Conservation (phyloP, 495 filamentous ascomycete species). For the Trichoderma reesei region DNA sequence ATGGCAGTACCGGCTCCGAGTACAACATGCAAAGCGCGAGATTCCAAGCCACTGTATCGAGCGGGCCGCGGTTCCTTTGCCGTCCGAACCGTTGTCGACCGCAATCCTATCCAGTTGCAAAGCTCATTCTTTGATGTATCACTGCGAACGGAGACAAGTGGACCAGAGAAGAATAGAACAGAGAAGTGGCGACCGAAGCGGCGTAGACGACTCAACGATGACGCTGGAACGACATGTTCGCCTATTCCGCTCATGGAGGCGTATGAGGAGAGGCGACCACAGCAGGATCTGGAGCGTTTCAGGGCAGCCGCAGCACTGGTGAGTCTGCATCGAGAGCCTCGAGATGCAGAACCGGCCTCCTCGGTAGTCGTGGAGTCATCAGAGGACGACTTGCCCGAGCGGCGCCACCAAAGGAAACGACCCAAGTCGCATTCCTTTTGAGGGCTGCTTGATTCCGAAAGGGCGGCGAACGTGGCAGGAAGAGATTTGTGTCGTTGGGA, state of each 20-base stretch:
- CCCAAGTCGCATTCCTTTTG: neutral
- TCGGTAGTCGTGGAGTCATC: neutral
- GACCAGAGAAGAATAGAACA: neutral
- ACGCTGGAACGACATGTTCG: slow-evolving; percentile 12
- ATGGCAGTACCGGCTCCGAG: neutral
- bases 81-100: neutral
- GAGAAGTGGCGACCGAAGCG: neutral
- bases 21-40: neutral
- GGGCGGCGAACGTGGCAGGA: neutral
- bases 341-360: neutral
- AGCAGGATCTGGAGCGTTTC: neutral
- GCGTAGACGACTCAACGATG: neutral
- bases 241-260: slow-evolving; percentile 12
- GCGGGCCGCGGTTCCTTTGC: neutral
- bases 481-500: neutral
- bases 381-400: neutral
- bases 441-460: neutral
- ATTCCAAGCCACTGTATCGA: neutral
- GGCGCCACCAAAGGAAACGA: neutral
- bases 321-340: neutral
- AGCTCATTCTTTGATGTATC: neutral
- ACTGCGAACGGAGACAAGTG: neutral
- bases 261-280: neutral
- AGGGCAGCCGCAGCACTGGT: neutral
- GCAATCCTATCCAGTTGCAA: neutral